Evolutionary conservation across 768 basidiomycete species (phyloP).

Genomic region (Tremella yokohamensis): DNA sequence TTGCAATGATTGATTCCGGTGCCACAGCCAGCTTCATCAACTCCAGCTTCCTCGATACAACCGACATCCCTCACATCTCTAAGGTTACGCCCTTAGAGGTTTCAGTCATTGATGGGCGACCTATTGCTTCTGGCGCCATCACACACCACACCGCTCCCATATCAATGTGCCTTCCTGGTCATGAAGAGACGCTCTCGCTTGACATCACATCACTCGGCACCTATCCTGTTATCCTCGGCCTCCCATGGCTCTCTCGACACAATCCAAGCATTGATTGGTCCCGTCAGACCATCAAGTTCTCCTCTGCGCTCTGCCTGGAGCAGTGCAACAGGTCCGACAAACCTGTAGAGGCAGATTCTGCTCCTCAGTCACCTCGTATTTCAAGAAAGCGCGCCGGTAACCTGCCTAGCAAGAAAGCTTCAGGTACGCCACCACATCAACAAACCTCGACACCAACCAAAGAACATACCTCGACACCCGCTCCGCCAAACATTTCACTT

Average conservation of each 20-base stretch:
- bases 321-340: too few relatives aligned
- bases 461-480: too few relatives aligned
- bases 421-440: too few relatives aligned
- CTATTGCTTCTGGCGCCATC: conserved; percentile 4
- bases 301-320: too few relatives aligned
- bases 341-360: too few relatives aligned
- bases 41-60: background rate
- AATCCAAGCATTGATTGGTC: too few relatives aligned
- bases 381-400: too few relatives aligned
- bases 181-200: background rate
- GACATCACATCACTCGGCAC: conserved; percentile 10
- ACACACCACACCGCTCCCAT: background rate
- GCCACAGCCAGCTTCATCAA: conserved; percentile 17
- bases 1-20: conserved; percentile 16
- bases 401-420: too few relatives aligned
- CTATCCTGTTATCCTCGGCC: conserved; percentile 12
- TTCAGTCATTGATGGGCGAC: conserved; percentile 13
- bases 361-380: too few relatives aligned
- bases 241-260: conserved; percentile 13
- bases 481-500: background rate
- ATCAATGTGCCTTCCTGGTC: background rate
- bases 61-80: background rate
- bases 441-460: too few relatives aligned
- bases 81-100: conserved; percentile 3
- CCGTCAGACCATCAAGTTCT: too few relatives aligned